Evolutionary conservation across 2,329 filamentous ascomycete species (phyloP).

Genomic region (Alternaria gansuensis): DNA sequence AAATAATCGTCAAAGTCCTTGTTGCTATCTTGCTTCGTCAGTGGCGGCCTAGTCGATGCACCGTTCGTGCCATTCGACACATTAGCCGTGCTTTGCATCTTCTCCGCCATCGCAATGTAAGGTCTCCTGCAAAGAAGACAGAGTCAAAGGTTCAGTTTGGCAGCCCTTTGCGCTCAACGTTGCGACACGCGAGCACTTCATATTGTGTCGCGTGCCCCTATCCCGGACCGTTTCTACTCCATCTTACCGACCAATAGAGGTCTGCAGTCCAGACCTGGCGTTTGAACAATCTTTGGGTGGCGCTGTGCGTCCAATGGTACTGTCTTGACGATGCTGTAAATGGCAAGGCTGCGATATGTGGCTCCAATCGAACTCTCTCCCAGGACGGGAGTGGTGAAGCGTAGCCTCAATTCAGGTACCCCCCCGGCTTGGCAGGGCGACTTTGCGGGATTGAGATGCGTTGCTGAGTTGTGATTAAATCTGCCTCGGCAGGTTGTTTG

Average conservation of each 20-base stretch:
- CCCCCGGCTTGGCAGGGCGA: constrained; percentile 1
- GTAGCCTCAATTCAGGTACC: constrained; percentile 2
- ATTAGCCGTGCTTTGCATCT: constrained; percentile 24
- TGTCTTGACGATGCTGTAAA: constrained; percentile 3
- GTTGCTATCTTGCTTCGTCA: constrained; percentile 38
- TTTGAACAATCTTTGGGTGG: neutral
- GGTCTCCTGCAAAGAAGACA: neutral
- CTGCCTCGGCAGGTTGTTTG: neutral
- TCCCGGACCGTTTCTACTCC: constrained; percentile 1
- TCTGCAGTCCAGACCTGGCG: neutral
- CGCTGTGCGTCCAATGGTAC: neutral
- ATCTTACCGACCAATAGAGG: neutral
- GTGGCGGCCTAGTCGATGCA: constrained; percentile 13
- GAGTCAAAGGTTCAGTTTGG: neutral
- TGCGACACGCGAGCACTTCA: constrained; percentile 1
- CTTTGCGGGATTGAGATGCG: neutral
- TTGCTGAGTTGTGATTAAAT: neutral
- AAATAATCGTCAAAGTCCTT: constrained; percentile 45
- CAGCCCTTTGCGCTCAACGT: neutral
- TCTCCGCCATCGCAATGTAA: constrained; percentile 25
- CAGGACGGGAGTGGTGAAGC: constrained; percentile 2
- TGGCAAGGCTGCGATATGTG: neutral
- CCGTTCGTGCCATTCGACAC: constrained; percentile 23
- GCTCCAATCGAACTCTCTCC: constrained; percentile 1
- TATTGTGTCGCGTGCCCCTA: constrained; percentile 7